These are phyloP conservation scores for Spiraea crenata DNA, from an alignment of 331 rosid genomes.

Conservation along the genomic window DNA sequence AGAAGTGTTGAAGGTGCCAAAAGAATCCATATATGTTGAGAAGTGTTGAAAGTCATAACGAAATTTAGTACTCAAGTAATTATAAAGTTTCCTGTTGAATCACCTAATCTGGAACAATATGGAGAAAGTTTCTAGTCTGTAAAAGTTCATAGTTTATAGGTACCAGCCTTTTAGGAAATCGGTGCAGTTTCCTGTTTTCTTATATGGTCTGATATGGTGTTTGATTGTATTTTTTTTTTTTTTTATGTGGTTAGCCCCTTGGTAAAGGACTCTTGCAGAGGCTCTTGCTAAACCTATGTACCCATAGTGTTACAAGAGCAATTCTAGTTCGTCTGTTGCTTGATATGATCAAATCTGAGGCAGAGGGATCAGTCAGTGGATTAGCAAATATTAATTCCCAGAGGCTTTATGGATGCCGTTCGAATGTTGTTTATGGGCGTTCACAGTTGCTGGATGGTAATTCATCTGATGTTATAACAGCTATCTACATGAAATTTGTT, in stretches of 20 bases:
- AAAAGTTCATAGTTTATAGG: too few species aligned
- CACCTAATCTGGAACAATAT: too few species aligned
- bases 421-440: conserved; percentile 90
- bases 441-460: conserved; percentile 93
- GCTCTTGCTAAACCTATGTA: conserved; percentile 86
- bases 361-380: conserved; percentile 64
- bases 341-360: conserved; percentile 81
- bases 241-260: conserved; percentile 71
- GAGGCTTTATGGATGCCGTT: conserved; percentile 94
- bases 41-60: too few species aligned
- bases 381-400: conserved; percentile 58
- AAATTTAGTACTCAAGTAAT: too few species aligned
- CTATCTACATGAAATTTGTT: background rate
- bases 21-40: too few species aligned
- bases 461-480: background rate
- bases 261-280: conserved; percentile 98
- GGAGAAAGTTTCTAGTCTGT: too few species aligned
- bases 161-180: too few species aligned
- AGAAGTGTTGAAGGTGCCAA: background rate
- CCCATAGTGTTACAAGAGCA: conserved; percentile 82
- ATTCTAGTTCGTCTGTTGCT: conserved; percentile 68
- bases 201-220: conserved; percentile 19
- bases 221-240: background rate
- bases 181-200: too few species aligned
- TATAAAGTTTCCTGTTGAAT: too few species aligned